phyloP scores from a whole-genome alignment of 208 protist genomes.

The Leishmania mexicana region DNA sequence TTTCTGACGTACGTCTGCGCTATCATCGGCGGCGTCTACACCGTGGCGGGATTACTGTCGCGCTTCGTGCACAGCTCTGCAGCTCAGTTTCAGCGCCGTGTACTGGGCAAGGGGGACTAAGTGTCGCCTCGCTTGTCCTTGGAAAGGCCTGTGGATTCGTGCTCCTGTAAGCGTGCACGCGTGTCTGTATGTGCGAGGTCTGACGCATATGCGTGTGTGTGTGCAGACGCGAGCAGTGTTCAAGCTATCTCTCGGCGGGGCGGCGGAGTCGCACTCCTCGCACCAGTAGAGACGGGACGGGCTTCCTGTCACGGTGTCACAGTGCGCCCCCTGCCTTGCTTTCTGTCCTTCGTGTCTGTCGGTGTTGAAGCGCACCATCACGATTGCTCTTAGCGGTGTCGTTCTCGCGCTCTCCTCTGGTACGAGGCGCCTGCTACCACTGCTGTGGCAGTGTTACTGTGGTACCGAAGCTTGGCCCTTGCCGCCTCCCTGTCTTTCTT shows the following conservation, averaged over 20 bases:
- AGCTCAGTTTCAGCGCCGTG: slow-evolving; percentile 46
- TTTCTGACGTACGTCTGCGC: slow-evolving; percentile 95
- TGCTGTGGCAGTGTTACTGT: not conserved
- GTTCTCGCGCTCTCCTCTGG: not conserved
- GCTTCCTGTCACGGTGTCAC: not conserved
- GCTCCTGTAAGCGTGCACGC: not conserved
- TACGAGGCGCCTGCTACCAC: not conserved
- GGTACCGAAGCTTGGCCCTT: not conserved
- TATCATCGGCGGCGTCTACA: slow-evolving; percentile 95
- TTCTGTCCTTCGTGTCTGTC: not conserved
- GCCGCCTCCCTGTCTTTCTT: not conserved
- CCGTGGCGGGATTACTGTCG: slow-evolving; percentile 68
- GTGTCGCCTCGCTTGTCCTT: not conserved
- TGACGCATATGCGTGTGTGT: not conserved
- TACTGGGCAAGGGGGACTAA: slow-evolving; percentile 51
- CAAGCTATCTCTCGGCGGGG: not conserved
- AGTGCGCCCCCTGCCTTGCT: not conserved
- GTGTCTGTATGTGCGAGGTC: no score
- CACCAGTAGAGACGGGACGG: not conserved
- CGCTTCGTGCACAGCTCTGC: slow-evolving; percentile 39
- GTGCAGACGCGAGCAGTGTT: not conserved
- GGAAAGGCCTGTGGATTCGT: not conserved
- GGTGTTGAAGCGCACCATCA: not conserved
- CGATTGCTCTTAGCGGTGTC: not conserved
- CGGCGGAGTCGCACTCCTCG: not conserved